Percentiles rank a stretch among this genome's conserved stretches.
Evolutionary conservation across 805 yeast species (phyloP).

Genomic region (Suhomyces emberorum): DNA sequence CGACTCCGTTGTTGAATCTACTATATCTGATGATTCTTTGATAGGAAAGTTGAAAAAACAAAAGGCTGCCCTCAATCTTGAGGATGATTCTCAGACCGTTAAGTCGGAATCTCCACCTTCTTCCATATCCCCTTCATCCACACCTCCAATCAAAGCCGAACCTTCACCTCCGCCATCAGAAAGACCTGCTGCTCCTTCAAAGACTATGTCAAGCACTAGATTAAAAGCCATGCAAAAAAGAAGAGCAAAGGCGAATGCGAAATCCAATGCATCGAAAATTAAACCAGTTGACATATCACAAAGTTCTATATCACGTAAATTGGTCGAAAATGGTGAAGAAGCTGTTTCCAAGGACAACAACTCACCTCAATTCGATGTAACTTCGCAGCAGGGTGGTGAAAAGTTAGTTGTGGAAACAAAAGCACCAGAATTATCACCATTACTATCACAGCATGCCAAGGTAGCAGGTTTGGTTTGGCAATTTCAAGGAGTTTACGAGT

Average conservation of each 20-base stretch:
- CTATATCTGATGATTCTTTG: slow-evolving; percentile 40
- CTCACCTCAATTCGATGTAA: slow-evolving; percentile 53
- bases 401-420: slow-evolving; percentile 83
- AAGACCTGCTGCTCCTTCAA: slow-evolving; percentile 18
- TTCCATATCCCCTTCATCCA: slow-evolving; percentile 15
- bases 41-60: slow-evolving; percentile 50
- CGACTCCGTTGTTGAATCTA: slow-evolving; percentile 23
- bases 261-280: slow-evolving; percentile 41
- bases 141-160: slow-evolving; percentile 16
- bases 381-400: slow-evolving; percentile 75
- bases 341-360: slow-evolving; percentile 2
- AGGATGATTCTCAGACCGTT: slow-evolving; percentile 11
- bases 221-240: slow-evolving; percentile 93
- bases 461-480: slow-evolving; percentile 85
- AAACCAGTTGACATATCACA: slow-evolving; percentile 66
- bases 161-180: not conserved
- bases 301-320: slow-evolving; percentile 59
- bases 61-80: slow-evolving; percentile 36
- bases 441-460: slow-evolving; percentile 66
- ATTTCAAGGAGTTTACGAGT: slow-evolving; percentile 87
- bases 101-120: slow-evolving; percentile 11
- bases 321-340: slow-evolving; percentile 42
- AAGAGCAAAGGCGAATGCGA: slow-evolving; percentile 72
- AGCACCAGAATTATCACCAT: slow-evolving; percentile 59
- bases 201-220: slow-evolving; percentile 59